These are phyloP conservation scores for Agrostemma githago DNA, from an alignment of 148 eudicot species.

Conservation along the genomic window DNA sequence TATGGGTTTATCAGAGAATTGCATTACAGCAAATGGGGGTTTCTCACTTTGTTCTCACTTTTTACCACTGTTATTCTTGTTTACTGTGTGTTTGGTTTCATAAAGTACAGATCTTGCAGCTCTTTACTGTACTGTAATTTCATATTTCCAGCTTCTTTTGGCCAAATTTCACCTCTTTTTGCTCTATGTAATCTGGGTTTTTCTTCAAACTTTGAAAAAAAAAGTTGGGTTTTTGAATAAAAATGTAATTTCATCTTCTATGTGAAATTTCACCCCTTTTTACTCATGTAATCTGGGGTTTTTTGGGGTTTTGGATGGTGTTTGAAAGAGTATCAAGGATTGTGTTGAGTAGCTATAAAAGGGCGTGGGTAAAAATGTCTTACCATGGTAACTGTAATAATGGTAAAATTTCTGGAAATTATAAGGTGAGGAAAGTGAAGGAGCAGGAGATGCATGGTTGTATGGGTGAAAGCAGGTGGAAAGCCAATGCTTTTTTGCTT, in stretches of 20 bases:
- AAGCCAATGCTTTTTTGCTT: slow-evolving; percentile 24
- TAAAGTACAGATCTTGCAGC: slow-evolving; percentile 21
- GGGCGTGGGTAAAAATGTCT: slow-evolving; percentile 53
- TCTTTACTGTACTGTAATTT: slow-evolving; percentile 1
- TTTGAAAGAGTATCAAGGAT: slow-evolving; percentile 36
- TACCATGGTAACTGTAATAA: slow-evolving; percentile 37
- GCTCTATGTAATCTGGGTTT: background rate
- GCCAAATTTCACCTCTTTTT: slow-evolving; percentile 13
- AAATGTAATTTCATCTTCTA: slow-evolving; percentile 12
- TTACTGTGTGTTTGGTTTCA: slow-evolving; percentile 27
- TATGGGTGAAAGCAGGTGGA: slow-evolving; percentile 39
- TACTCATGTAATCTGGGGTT: slow-evolving; percentile 1
- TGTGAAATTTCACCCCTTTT: slow-evolving; percentile 13
- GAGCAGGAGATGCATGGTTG: slow-evolving; percentile 36
- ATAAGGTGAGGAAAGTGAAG: slow-evolving; percentile 38
- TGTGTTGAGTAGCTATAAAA: slow-evolving; percentile 25
- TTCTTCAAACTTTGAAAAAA: background rate
- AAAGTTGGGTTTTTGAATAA: slow-evolving; percentile 13
- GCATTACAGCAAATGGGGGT: slow-evolving; percentile 33
- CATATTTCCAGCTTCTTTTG: background rate
- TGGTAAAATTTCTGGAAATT: slow-evolving; percentile 34
- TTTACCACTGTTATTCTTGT: slow-evolving; percentile 7
- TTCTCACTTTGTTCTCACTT: slow-evolving; percentile 9
- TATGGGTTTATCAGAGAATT: slow-evolving; percentile 31
- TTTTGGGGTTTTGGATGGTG: slow-evolving; percentile 20